Percentiles rank a stretch among this genome's conserved stretches.
Conservation (phyloP, 225 moss, liverwort and hornwort species). For the Marchantia paleacea region DNA sequence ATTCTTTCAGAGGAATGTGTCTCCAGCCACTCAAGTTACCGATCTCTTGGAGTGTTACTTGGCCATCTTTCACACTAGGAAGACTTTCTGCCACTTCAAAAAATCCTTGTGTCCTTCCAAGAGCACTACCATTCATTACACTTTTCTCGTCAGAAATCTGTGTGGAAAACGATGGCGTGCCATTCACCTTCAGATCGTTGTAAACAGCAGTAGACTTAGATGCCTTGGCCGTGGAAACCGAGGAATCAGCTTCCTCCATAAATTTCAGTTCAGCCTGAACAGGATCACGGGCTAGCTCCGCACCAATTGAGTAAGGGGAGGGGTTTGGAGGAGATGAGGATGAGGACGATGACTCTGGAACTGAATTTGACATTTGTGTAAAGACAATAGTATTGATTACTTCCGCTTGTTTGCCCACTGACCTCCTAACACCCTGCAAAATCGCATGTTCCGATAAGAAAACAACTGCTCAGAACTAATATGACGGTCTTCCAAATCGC, state of each 20-base stretch:
- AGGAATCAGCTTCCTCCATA: conserved; percentile 52
- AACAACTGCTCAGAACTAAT: not conserved
- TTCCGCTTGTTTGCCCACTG: conserved; percentile 93
- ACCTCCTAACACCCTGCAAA: conserved; percentile 86
- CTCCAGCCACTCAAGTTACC: conserved; percentile 69
- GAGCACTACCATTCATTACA: conserved; percentile 45
- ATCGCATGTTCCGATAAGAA: not conserved
- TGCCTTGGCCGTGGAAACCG: conserved; percentile 32
- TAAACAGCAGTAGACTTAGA: conserved; percentile 44
- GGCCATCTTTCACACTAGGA: conserved; percentile 71
- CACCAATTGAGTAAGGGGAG: conserved; percentile 62
- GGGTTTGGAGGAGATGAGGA: conserved; percentile 23
- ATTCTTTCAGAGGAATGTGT: conserved; percentile 88
- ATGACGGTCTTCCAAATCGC: not conserved
- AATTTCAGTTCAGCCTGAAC: conserved; percentile 76
- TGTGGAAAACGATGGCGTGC: not conserved
- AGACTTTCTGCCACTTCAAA: conserved; percentile 56
- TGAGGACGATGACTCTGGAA: not conserved
- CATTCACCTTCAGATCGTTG: conserved; percentile 21
- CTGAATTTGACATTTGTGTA: conserved; percentile 38
- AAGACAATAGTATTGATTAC: conserved; percentile 85
- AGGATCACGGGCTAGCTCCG: conserved; percentile 73
- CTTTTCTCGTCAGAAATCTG: not conserved
- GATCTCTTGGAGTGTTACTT: conserved; percentile 81
- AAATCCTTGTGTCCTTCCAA: conserved; percentile 41